Evolutionary conservation across 2,329 filamentous ascomycete genomes (phyloP), one percentile per base, ranked within the genome.

Genomic region (Colletotrichum falcatum): DNA sequence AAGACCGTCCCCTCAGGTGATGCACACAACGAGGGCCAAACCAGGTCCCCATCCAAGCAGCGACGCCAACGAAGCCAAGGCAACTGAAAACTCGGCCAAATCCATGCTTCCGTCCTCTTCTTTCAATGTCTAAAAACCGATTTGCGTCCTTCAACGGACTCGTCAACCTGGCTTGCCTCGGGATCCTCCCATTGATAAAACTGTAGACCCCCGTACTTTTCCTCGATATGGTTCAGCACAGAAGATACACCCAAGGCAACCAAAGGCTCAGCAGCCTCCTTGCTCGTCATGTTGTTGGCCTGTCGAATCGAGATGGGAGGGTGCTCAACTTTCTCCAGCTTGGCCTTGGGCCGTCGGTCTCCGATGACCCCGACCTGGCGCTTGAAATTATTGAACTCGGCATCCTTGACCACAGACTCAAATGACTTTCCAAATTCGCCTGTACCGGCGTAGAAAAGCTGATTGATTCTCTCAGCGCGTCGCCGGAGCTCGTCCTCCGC

Each of bases 261-360:
- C 14, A 87, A 77, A 2, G 84, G 83, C 16, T 77, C 75, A 14
- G 80, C 78, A 62, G 85, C 81, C 59, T 85, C 81, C 2, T 77
- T 72, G 3, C 77, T 76, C 5, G 81, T 76, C 72, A 81, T 81
- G 8, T 65, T 66, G 69, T 81, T 82, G 37, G 81, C 82, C 44
- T 84, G 78, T 2, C 78, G 75, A n/a, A 83, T 70, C n/a, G 73
- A 74, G 18, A 85, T 76, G 42, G 73, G 70, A 3, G 66, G 75
- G 42, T 79, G 78, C 49, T 64, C 61, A 6, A 75, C 46, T 37
- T 74, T 77, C 16, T 74, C 74, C 26, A 69, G 71, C 66, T 74
- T 76, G 33, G 70, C 68, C 69, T 74, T 76, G 18, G 77, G 77
- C 12, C 80, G 79, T 30, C 82, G 78, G 33, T 81, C 79, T 14